Evolutionary conservation across 345 rosid species (phyloP).

Genomic region (Conringia planisiliqua): DNA sequence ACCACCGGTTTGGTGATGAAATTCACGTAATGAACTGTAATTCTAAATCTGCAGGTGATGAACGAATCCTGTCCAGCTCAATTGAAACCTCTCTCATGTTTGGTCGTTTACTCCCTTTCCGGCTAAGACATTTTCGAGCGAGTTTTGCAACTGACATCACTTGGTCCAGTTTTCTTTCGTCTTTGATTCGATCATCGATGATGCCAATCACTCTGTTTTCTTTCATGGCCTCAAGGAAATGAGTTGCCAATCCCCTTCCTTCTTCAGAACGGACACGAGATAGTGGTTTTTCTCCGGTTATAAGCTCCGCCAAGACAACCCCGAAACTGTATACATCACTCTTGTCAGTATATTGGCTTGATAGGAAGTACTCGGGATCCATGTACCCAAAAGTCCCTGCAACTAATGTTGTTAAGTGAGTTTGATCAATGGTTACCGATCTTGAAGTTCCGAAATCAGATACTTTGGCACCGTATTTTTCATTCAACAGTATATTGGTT

Average conservation of each 20-base stretch:
- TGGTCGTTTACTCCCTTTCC: constrained; percentile 37
- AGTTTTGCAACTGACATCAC: constrained; percentile 30
- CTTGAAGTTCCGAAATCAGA: constrained; percentile 34
- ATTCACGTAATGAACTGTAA: too few species aligned
- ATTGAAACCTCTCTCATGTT: constrained; percentile 39
- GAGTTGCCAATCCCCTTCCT: constrained; percentile 29
- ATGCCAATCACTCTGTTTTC: constrained; percentile 19
- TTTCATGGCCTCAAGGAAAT: constrained; percentile 32
- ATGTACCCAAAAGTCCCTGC: constrained; percentile 43
- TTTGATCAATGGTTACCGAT: constrained; percentile 17
- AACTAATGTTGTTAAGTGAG: constrained; percentile 25
- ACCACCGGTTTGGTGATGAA: background rate
- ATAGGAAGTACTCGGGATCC: constrained; percentile 40
- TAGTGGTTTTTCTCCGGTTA: constrained; percentile 33
- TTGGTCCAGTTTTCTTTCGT: background rate
- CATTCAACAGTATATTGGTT: constrained; percentile 17
- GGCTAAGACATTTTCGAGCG: constrained; percentile 29
- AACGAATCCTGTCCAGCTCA: constrained; percentile 27
- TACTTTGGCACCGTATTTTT: constrained; percentile 13
- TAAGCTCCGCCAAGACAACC: constrained; percentile 42
- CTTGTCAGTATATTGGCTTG: constrained; percentile 33
- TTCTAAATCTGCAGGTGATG: background rate
- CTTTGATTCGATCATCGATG: constrained; percentile 22
- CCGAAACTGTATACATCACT: constrained; percentile 56
- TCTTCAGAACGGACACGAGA: constrained; percentile 28